A percentile compares a stretch with the other conserved stretches of the same genome.
Evolutionary conservation across 495 filamentous ascomycete species (phyloP).

Genomic region (Platismatia glauca): DNA sequence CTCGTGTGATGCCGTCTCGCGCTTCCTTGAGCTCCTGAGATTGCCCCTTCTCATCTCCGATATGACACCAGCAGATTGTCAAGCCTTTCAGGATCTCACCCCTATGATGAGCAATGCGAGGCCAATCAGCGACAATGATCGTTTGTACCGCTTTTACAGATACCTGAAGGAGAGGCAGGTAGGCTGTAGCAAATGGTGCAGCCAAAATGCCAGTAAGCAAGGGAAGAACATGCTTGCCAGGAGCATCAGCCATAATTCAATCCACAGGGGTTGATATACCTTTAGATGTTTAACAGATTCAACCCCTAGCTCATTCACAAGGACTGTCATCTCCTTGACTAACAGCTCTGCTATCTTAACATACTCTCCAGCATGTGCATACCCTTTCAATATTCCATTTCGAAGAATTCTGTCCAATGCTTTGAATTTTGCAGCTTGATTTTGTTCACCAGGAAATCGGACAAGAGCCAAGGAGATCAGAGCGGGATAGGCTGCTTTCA

Average conservation of each 20-base stretch:
- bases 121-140: slow-evolving; percentile 64
- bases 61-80: slow-evolving; percentile 57
- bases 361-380: slow-evolving; percentile 44
- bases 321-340: slow-evolving; percentile 41
- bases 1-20: slow-evolving; percentile 8
- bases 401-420: slow-evolving; percentile 46
- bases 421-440: slow-evolving; percentile 25
- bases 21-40: slow-evolving; percentile 4
- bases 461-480: slow-evolving; percentile 51
- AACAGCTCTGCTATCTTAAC: slow-evolving; percentile 47
- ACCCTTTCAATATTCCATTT: slow-evolving; percentile 46
- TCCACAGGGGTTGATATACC: slow-evolving; percentile 26
- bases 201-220: slow-evolving; percentile 55
- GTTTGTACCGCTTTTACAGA: slow-evolving; percentile 46
- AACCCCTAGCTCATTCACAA: slow-evolving; percentile 56
- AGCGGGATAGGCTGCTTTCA: slow-evolving; percentile 57
- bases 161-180: slow-evolving; percentile 45
- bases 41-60: slow-evolving; percentile 36
- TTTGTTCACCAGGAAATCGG: slow-evolving; percentile 22
- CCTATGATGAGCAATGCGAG: slow-evolving; percentile 53
- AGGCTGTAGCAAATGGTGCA: slow-evolving; percentile 58
- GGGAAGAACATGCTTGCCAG: slow-evolving; percentile 53
- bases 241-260: not conserved
- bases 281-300: slow-evolving; percentile 67
- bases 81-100: slow-evolving; percentile 62